phyloP scores from a whole-genome alignment of 306 rosid genomes.

The Cicer arietinum region DNA sequence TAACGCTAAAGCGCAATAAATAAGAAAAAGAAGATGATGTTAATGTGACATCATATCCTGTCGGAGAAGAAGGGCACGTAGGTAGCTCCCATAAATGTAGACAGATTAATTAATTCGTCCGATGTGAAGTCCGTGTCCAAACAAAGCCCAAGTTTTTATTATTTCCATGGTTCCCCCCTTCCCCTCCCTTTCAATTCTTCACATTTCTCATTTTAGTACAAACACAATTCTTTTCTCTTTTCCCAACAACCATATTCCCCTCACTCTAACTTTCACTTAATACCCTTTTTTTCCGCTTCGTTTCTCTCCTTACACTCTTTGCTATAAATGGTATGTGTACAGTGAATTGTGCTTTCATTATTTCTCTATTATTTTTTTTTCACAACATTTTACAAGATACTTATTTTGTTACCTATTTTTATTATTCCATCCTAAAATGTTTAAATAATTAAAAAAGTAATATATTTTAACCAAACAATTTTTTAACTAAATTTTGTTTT shows the following conservation, averaged over 20 bases:
- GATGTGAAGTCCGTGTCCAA: conserved; percentile 46
- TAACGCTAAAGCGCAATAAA: conserved; percentile 17
- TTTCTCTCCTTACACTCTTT: neutral
- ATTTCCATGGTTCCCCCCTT: conserved; percentile 11
- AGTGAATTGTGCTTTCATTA: neutral
- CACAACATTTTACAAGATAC: neutral
- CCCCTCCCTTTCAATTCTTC: conserved; percentile 23
- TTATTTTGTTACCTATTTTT: neutral
- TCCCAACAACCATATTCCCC: conserved; percentile 40
- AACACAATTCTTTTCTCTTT: conserved; percentile 25
- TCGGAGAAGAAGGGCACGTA: conserved; percentile 69
- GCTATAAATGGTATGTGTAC: neutral
- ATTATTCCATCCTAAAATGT: neutral
- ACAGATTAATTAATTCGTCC: conserved; percentile 52
- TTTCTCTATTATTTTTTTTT: neutral
- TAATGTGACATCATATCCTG: conserved; percentile 47
- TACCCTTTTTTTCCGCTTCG: neutral
- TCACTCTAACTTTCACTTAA: neutral
- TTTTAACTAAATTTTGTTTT: too few relatives aligned
- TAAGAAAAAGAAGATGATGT: neutral
- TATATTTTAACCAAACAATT: too few relatives aligned
- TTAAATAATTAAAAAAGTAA: too few relatives aligned
- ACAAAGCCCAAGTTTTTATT: neutral
- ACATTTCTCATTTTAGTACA: conserved; percentile 31
- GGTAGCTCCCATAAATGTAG: conserved; percentile 67